Conservation (phyloP, 2,329 filamentous ascomycete species). For the Calonectria hongkongensis region DNA sequence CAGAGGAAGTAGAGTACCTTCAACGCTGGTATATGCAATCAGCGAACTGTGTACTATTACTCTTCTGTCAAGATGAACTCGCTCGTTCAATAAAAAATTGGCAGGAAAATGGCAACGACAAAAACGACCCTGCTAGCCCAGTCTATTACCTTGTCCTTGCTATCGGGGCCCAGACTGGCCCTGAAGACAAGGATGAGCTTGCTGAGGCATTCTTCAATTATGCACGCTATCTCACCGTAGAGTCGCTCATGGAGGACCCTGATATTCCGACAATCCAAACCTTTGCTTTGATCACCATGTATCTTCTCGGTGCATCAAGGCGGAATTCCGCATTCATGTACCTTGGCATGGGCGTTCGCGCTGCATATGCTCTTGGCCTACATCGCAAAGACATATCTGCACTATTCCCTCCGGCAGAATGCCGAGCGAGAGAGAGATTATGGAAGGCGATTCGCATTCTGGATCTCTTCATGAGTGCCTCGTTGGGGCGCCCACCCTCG, state of each 20-base stretch:
- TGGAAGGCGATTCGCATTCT: slow-evolving; percentile 60
- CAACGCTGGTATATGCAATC: slow-evolving; percentile 58
- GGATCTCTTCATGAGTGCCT: slow-evolving; percentile 59
- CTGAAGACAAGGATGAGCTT: slow-evolving; percentile 57
- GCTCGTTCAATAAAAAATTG: slow-evolving; percentile 52
- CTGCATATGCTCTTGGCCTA: slow-evolving; percentile 60
- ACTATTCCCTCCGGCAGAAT: slow-evolving; percentile 53
- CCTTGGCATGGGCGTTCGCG: slow-evolving; percentile 61
- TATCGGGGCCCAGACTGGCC: slow-evolving; percentile 58
- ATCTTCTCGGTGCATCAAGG: slow-evolving; percentile 59
- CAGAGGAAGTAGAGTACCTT: slow-evolving; percentile 53
- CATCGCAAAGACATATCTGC: slow-evolving; percentile 56
- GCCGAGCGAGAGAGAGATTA: slow-evolving; percentile 54
- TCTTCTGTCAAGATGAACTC: slow-evolving; percentile 58
- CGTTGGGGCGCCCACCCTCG: slow-evolving; percentile 57
- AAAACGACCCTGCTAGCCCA: slow-evolving; percentile 44
- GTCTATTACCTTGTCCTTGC: slow-evolving; percentile 57
- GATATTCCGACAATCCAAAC: slow-evolving; percentile 58
- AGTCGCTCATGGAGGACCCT: slow-evolving; percentile 60
- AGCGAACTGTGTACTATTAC: slow-evolving; percentile 52
- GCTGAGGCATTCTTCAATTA: slow-evolving; percentile 60
- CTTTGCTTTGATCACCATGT: slow-evolving; percentile 61
- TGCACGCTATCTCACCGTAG: slow-evolving; percentile 58
- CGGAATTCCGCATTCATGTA: slow-evolving; percentile 63
- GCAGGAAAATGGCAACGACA: slow-evolving; percentile 52